Evolutionary conservation across 1,139 yeast species (phyloP).

Genomic region (Yamadazyma siamensis): DNA sequence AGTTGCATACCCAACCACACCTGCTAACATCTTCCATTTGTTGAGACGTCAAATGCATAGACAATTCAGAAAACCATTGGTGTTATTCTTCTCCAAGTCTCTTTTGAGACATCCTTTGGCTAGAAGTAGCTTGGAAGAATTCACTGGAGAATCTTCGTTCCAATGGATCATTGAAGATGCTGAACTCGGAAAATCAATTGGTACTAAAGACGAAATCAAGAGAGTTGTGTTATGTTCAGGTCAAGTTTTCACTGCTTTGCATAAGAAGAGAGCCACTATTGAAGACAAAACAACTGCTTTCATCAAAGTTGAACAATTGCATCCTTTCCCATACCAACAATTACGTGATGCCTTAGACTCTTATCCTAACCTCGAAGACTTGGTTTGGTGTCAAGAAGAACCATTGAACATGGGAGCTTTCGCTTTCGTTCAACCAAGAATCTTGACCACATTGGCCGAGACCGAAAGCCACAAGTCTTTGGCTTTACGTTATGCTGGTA

Average conservation of each 20-base stretch:
- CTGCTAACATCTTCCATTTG: slow-evolving; percentile 94
- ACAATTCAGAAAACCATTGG: slow-evolving; percentile 96
- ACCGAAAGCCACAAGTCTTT: slow-evolving; percentile 62
- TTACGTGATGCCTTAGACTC: slow-evolving; percentile 77
- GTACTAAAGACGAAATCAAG: slow-evolving; percentile 79
- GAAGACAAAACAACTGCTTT: slow-evolving; percentile 83
- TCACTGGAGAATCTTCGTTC: slow-evolving; percentile 89
- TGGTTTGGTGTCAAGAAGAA: slow-evolving; percentile 98
- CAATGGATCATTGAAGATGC: slow-evolving; percentile 94
- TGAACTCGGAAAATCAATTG: slow-evolving; percentile 74
- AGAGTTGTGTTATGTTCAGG: slow-evolving; percentile 84
- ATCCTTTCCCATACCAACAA: slow-evolving; percentile 98
- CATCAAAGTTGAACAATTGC: slow-evolving; percentile 88
- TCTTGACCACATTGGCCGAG: slow-evolving; percentile 69
- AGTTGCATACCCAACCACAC: slow-evolving; percentile 97
- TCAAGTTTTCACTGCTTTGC: slow-evolving; percentile 91
- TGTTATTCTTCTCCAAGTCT: slow-evolving; percentile 86
- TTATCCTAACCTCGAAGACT: slow-evolving; percentile 81
- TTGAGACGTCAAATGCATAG: slow-evolving; percentile 99
- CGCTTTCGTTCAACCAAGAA: slow-evolving; percentile 77
- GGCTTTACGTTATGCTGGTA: slow-evolving; percentile 83
- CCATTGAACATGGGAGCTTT: slow-evolving; percentile 97
- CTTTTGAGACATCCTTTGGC: slow-evolving; percentile 98
- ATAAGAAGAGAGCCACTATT: slow-evolving; percentile 78
- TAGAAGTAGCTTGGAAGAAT: slow-evolving; percentile 76